Evolutionary conservation across 2,329 filamentous ascomycete species (phyloP), one percentile per base, ranked within the genome.

Genomic region (Xylaria sp.): DNA sequence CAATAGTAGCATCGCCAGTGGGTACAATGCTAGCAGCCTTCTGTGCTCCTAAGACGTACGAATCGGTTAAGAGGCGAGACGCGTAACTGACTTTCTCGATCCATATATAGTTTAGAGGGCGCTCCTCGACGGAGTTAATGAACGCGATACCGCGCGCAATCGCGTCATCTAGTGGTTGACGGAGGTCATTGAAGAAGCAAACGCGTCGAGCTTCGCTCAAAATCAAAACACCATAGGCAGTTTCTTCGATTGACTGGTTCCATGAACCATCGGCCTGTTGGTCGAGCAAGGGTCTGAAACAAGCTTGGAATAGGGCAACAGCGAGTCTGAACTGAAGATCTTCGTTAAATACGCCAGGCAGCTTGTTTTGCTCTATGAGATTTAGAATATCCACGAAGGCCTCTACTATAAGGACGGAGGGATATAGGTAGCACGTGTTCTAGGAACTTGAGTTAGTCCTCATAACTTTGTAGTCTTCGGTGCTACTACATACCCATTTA

Each of bases 401-500:
- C 58, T 73, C 67, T n/a, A 68, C 70, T 12, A 74, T 58, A 3
- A 74, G 68, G 36, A 74, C 65, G 0, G 68, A 68, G 12, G 71
- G 71, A 23, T 74, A 73, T 2, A 74, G 61, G 31, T 67, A 66
- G 60, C 66, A 73, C 5, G 64, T 68, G 36, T 74, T 74, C 73
- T 74, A 52, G 15, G 13, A 12, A 56, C 33, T 20, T 3, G 0
- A 7, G 63, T 67, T 56, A 72, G 66, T 61, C 61, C 7, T 36
- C 18, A 25, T 5, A 25, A 54, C 25, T 8, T 15, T 51, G 10
- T 25, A 10, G 33, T 39, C 8, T 25, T 23, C n/a, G 23, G 15
- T 18, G 1, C 33, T 39, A 49, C 28, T 15, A 73, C 73, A 41
- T 72, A 77, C 75, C 76, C 76, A 77, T 72, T 78, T 76, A 62